A percentile compares a stretch with the other conserved stretches of the same genome.
phyloP scores from a whole-genome alignment of 2,329 filamentous ascomycete species.

The Graphium sp. region DNA sequence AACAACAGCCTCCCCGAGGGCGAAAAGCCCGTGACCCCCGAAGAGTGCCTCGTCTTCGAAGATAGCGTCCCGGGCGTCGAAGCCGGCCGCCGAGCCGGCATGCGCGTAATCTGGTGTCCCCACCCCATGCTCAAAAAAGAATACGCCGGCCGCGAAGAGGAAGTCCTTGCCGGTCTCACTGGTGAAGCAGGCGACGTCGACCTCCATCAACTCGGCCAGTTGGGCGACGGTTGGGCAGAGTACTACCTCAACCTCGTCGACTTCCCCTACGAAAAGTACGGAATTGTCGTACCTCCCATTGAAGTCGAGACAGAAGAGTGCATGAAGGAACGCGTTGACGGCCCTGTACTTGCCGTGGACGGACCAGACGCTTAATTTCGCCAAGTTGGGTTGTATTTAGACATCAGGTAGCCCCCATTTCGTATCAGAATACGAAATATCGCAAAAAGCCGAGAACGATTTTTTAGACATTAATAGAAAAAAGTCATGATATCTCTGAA shows the following conservation, averaged over 20 bases:
- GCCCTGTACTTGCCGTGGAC: constrained; percentile 7
- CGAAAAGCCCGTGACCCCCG: constrained; percentile 51
- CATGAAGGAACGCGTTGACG: constrained; percentile 20
- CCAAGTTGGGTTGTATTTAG: no score
- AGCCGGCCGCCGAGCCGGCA: constrained; percentile 74
- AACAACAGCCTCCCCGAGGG: constrained; percentile 54
- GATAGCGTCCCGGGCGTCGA: constrained; percentile 90
- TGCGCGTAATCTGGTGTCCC: constrained; percentile 88
- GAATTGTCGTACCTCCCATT: constrained; percentile 26
- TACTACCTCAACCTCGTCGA: constrained; percentile 29
- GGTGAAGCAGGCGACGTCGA: constrained; percentile 46
- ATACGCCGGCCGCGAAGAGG: constrained; percentile 57
- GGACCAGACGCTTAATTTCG: no score
- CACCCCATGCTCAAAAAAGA: constrained; percentile 64
- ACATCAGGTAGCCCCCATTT: no score
- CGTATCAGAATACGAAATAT: no score
- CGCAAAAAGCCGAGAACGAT: no score
- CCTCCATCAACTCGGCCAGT: constrained; percentile 35
- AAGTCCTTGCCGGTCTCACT: constrained; percentile 70
- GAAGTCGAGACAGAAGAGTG: constrained; percentile 23
- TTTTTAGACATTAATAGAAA: no score
- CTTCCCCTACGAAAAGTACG: constrained; percentile 43
- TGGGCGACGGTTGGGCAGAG: constrained; percentile 44
- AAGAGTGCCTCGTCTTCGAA: constrained; percentile 92
- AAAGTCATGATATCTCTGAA: no score